Conservation (phyloP, 2,329 filamentous ascomycete species). For the Arthrobotrys pseudoclavata region DNA sequence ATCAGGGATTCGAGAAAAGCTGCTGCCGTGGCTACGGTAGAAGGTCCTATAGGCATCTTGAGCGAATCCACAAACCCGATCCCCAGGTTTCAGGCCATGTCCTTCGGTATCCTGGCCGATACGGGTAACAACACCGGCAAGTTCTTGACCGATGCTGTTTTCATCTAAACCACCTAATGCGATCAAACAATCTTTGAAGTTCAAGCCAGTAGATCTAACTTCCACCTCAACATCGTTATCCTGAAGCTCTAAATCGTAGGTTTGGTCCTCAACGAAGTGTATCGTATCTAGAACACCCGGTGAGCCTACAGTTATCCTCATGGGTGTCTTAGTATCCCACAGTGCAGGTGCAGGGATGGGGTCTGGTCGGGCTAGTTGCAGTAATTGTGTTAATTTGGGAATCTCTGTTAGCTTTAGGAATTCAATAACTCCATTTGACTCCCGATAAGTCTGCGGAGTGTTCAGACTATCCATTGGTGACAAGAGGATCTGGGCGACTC, state of each 20-base stretch:
- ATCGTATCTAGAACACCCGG: constrained; percentile 35
- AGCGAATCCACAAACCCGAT: constrained; percentile 34
- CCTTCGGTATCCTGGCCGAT: constrained; percentile 34
- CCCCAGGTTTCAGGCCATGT: constrained; percentile 5
- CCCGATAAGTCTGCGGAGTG: constrained; percentile 24
- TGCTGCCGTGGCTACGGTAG: constrained; percentile 8
- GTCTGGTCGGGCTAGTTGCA: background rate
- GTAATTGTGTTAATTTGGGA: background rate
- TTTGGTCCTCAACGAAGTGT: constrained; percentile 41
- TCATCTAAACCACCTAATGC: constrained; percentile 32
- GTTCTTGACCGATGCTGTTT: constrained; percentile 58
- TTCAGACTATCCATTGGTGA: background rate
- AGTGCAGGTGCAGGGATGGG: background rate
- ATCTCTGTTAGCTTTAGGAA: background rate
- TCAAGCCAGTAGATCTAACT: constrained; percentile 66
- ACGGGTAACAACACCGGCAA: constrained; percentile 60
- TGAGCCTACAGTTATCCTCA: constrained; percentile 24
- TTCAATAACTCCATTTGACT: constrained; percentile 23
- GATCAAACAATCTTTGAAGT: constrained; percentile 57
- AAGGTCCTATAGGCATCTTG: constrained; percentile 22
- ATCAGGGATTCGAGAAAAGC: constrained; percentile 21
- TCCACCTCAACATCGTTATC: constrained; percentile 67
- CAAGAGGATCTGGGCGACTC: constrained; percentile 2
- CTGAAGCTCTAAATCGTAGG: background rate
- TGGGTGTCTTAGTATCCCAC: constrained; percentile 20